phyloP scores from a whole-genome alignment of 176 grass and related monocot species.

The Triticum urartu region DNA sequence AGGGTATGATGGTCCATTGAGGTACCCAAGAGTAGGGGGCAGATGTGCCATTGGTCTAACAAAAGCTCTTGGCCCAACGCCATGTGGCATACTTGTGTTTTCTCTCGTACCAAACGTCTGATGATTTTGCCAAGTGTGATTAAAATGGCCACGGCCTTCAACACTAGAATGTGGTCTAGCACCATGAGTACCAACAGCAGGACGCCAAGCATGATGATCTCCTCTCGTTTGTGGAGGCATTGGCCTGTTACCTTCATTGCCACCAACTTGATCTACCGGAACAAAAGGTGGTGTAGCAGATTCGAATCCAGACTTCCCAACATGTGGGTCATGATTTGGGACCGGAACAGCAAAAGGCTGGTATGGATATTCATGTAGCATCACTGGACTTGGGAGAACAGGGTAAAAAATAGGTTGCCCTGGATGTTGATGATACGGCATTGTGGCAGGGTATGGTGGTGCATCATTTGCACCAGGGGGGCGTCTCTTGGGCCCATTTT shows the following conservation, averaged over 20 bases:
- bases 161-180: conserved; percentile 45
- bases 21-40: conserved; percentile 52
- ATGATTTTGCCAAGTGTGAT: conserved; percentile 45
- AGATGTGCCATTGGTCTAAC: conserved; percentile 53
- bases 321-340: conserved; percentile 43
- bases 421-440: conserved; percentile 60
- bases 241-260: conserved; percentile 53
- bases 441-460: conserved; percentile 51
- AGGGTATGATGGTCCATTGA: conserved; percentile 55
- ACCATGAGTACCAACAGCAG: conserved; percentile 40
- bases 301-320: conserved; percentile 56
- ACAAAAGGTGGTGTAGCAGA: conserved; percentile 36
- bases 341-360: conserved; percentile 41
- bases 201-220: conserved; percentile 58
- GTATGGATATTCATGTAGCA: conserved; percentile 65
- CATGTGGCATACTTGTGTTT: conserved; percentile 45
- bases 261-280: conserved; percentile 50
- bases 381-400: conserved; percentile 53
- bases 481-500: conserved; percentile 59
- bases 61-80: conserved; percentile 54
- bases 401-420: conserved; percentile 65
- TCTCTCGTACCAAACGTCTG: conserved; percentile 51
- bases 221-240: conserved; percentile 41
- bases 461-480: conserved; percentile 48
- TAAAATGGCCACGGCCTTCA: conserved; percentile 53